Percentiles rank a stretch among this genome's conserved stretches.
Conservation (phyloP, 163 green algal species). For the Trebouxiophyceae sp. region DNA sequence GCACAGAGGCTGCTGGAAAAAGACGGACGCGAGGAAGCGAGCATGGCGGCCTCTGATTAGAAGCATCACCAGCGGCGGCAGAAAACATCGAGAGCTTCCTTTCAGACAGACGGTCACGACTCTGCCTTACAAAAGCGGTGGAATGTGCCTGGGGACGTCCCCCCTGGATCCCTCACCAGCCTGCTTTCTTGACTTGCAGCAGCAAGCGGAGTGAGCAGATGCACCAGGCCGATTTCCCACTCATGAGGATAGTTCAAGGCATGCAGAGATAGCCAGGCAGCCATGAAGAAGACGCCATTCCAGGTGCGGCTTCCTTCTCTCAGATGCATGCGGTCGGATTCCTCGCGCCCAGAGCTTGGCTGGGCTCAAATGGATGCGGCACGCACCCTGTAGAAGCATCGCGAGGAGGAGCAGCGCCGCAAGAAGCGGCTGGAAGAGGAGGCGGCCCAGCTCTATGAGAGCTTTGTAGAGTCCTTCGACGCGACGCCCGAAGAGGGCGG, state of each 20-base stretch:
- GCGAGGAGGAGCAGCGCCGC: conserved; percentile 69
- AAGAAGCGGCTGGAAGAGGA: conserved; percentile 72
- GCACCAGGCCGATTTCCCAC: not conserved
- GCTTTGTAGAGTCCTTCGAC: conserved; percentile 77
- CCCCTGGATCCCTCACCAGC: too few species aligned
- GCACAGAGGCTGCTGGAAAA: too few species aligned
- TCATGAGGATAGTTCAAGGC: not conserved
- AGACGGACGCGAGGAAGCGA: too few species aligned
- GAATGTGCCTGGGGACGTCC: too few species aligned
- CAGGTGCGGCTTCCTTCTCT: conserved; percentile 34
- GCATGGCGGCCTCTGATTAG: too few species aligned
- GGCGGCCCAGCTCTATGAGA: conserved; percentile 70
- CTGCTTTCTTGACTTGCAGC: not conserved
- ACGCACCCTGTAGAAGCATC: conserved; percentile 51
- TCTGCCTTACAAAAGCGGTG: too few species aligned
- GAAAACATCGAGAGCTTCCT: too few species aligned
- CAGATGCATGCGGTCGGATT: not conserved
- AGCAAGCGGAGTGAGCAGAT: not conserved
- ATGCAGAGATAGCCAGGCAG: not conserved
- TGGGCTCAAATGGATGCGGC: not conserved
- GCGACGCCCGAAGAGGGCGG: conserved; percentile 16
- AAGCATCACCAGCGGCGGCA: too few species aligned
- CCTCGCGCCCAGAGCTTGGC: not conserved
- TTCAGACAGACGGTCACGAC: too few species aligned
- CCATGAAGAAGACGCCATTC: conserved; percentile 67